These are phyloP conservation scores for Streptanthus diversifolius DNA, from an alignment of 345 rosid species.

Conservation along the genomic window DNA sequence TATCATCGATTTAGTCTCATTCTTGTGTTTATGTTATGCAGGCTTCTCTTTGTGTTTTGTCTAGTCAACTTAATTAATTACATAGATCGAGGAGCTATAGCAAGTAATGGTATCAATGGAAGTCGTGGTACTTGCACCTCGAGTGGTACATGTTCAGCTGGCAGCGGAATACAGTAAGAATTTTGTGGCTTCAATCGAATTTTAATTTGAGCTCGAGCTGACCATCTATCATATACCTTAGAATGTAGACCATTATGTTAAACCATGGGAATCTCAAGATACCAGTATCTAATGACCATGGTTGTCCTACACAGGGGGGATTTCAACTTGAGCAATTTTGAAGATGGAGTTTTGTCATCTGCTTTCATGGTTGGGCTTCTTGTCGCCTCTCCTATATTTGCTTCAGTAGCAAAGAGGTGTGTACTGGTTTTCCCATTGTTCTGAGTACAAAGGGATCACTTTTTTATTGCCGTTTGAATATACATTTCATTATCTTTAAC, in stretches of 20 bases:
- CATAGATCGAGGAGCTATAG: constrained; percentile 90
- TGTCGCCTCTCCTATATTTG: constrained; percentile 88
- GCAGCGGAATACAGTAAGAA: constrained; percentile 91
- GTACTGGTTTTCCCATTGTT: not conserved
- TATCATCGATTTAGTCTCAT: not conserved
- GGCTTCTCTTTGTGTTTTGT: constrained; percentile 80
- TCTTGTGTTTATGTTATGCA: constrained; percentile 35
- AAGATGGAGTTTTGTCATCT: constrained; percentile 89
- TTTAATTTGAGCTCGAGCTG: not conserved
- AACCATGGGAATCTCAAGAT: not conserved
- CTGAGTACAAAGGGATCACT: not conserved
- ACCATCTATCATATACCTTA: not conserved
- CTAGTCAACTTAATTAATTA: constrained; percentile 77
- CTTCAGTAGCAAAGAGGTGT: constrained; percentile 80
- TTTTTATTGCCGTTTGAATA: not conserved
- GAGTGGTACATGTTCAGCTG: constrained; percentile 68
- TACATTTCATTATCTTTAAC: not conserved
- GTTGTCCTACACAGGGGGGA: constrained; percentile 55
- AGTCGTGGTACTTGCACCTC: constrained; percentile 57
- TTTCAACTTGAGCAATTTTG: constrained; percentile 72
- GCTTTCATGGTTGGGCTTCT: constrained; percentile 99
- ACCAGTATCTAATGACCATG: not conserved
- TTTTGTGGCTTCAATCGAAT: not conserved
- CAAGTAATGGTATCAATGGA: constrained; percentile 97
- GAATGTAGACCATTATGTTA: not conserved